Base-by-base conservation (phyloP, 805 yeast genomes). In the Ogataea populi-albae region DNA sequence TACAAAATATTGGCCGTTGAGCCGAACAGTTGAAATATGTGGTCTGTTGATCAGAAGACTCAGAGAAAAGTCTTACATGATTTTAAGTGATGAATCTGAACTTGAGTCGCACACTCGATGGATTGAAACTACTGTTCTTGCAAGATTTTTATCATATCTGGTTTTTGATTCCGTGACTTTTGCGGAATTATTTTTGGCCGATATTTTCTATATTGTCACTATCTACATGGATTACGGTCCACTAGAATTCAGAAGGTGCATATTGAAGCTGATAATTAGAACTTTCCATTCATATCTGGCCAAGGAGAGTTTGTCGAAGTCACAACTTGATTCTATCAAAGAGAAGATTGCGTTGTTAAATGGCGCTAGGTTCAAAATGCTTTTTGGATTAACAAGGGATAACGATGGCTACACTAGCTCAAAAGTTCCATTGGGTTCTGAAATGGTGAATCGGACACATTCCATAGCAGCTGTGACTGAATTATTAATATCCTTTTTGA, bases 21-120 rank as follows among this genome's bases (percentile, higher is more conserved):
- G 75, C 16, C 88, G 95, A 3, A 79, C 91, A 1, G 65, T 80
- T n/a, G 86, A 80, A 44, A 67, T 85, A 2, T 79, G 87, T 49
- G 81, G 86, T 6, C 70, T 75, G 33, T 72, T 86, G 2, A 66
- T 86, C 24, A 57, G 68, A 21, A 66, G 83, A 42, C 56, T 87
- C 26, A 68, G 79, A 41, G 65, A 65, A 7, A 68, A 79, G 26
- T 70, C 85, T 1, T 67, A 68, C 23, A 66, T 71, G 7, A 59
- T 68, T 37, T 72, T 73, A 2, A 62, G 68, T 10, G 68, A 61
- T 29, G 66, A 70, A 25, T 61, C 71, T 1, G 65, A 75, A 26
- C 49, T 59, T 22, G 75, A 74, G 36, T 64, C 73, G 16, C 77
- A 73, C 37, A 68, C 75, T 11, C 71, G 73, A 45, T 80, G 91